These are phyloP conservation scores for Yamadazyma mexicana DNA, from an alignment of 1,139 yeast genomes.

Conservation along the genomic window DNA sequence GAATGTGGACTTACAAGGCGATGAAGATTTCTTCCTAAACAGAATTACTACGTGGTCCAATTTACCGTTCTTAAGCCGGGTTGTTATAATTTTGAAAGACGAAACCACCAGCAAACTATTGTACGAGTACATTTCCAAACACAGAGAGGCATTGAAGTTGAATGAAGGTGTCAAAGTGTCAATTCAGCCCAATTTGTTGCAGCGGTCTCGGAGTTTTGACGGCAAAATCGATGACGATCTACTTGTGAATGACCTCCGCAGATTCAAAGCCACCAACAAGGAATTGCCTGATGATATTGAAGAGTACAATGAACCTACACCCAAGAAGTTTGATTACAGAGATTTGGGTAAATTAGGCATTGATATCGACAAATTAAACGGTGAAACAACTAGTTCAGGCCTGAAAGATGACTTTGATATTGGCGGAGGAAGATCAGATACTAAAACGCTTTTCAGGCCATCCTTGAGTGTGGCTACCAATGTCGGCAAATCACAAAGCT, in stretches of 20 bases:
- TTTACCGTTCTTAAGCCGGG: conserved; percentile 41
- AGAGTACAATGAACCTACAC: conserved; percentile 42
- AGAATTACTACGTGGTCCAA: conserved; percentile 46
- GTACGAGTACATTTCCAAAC: conserved; percentile 19
- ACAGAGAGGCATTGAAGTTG: conserved; percentile 8
- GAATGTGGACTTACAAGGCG: conserved; percentile 20
- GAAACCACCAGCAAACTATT: conserved; percentile 31
- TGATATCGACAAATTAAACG: background rate
- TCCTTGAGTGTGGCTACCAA: conserved; percentile 23
- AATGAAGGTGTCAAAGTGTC: conserved; percentile 26
- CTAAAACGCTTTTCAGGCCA: conserved; percentile 41
- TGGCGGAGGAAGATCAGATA: conserved; percentile 20
- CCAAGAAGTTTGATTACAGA: conserved; percentile 30
- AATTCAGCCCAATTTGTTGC: conserved; percentile 44
- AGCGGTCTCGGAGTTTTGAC: conserved; percentile 41
- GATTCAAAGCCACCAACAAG: conserved; percentile 19
- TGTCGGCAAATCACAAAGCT: conserved; percentile 4
- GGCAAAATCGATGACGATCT: conserved; percentile 21
- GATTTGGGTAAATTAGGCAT: conserved; percentile 27
- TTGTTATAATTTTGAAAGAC: conserved; percentile 39
- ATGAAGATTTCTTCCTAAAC: conserved; percentile 26
- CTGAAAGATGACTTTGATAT: conserved; percentile 6
- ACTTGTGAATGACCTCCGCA: conserved; percentile 27
- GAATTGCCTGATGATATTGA: conserved; percentile 12
- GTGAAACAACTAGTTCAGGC: background rate